Conservation (phyloP, 768 basidiomycete species). For the Tulasnella sp. region DNA sequence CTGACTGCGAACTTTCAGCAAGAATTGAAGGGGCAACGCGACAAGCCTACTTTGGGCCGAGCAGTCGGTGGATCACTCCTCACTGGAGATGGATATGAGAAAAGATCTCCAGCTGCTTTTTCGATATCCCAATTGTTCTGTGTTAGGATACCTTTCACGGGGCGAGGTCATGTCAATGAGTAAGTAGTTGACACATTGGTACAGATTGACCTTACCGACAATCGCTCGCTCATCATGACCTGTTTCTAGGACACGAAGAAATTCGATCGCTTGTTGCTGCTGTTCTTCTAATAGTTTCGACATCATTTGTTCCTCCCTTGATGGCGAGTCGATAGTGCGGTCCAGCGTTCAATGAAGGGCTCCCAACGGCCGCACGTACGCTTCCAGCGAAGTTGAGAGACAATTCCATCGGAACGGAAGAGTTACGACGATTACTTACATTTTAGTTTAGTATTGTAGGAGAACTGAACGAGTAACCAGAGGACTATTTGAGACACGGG, state of each 20-base stretch:
- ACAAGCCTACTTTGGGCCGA: constrained; percentile 8
- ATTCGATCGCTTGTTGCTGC: not conserved
- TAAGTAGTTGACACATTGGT: not conserved
- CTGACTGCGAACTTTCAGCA: not conserved
- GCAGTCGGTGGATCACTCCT: not conserved
- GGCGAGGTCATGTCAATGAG: not conserved
- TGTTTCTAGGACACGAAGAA: constrained; percentile 13
- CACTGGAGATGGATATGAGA: constrained; percentile 7
- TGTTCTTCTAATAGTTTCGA: not conserved
- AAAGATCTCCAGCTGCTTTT: constrained; percentile 12
- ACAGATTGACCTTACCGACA: not conserved
- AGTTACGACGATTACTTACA: not conserved
- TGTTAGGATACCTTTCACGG: constrained; percentile 20
- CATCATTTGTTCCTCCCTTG: not conserved
- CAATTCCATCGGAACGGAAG: not conserved
- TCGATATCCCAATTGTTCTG: constrained; percentile 26
- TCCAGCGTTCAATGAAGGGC: not conserved
- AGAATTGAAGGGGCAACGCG: too few species aligned
- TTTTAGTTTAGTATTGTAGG: not conserved
- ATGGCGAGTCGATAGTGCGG: not conserved
- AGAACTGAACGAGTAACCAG: not conserved
- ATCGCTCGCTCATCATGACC: constrained; percentile 17
- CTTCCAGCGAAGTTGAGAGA: not conserved
- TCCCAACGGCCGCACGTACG: not conserved
- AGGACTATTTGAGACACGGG: not conserved